Conservation (phyloP, 2,329 filamentous ascomycete species). For the Thelonectria rubi region DNA sequence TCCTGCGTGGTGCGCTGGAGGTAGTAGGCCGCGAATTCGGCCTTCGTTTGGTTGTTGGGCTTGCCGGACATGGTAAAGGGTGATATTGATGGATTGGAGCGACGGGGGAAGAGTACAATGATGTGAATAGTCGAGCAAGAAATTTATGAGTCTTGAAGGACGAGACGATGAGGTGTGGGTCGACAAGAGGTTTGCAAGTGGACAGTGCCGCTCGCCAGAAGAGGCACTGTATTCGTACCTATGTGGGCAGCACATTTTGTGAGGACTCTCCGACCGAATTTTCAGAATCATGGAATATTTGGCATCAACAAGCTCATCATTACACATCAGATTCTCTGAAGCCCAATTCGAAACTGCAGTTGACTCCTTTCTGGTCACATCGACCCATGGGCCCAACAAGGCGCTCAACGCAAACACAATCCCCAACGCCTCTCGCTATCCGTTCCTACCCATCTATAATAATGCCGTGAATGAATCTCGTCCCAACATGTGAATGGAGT, state of each 20-base stretch:
- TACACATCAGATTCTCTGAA: neutral
- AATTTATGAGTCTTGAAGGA: neutral
- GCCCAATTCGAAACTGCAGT: neutral
- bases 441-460: neutral
- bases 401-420: neutral
- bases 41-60: constrained; percentile 26
- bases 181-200: constrained; percentile 5
- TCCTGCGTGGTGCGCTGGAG: constrained; percentile 74
- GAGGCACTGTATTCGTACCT: constrained; percentile 1
- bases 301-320: neutral
- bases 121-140: neutral
- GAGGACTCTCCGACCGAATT: no score
- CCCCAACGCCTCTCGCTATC: neutral
- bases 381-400: neutral
- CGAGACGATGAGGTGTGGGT: neutral
- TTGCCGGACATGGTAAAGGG: constrained; percentile 31
- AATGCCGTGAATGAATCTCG: neutral
- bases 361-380: neutral
- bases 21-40: constrained; percentile 71
- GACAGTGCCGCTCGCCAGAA: neutral
- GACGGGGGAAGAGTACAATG: neutral
- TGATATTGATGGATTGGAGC: neutral
- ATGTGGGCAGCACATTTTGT: no score
- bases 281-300: no score
- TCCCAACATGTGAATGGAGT: neutral